Evolutionary conservation across 257 asterid genomes (phyloP).

Genomic region (Hygrophila difformis): DNA sequence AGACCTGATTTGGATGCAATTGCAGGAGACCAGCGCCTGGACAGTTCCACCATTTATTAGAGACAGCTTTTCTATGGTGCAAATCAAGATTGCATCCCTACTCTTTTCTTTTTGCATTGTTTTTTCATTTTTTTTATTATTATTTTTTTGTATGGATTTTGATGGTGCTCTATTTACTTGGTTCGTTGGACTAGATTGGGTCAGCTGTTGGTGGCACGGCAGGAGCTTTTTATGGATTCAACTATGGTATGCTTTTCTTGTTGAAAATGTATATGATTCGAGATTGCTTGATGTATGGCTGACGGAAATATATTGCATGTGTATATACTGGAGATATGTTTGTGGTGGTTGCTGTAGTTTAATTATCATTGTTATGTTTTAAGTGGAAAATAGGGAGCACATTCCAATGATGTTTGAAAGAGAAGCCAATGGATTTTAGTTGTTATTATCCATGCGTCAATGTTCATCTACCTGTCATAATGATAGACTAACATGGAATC

Average conservation of each 20-base stretch:
- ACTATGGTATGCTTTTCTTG: constrained; percentile 51
- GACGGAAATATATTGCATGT: too few species aligned
- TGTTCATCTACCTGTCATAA: too few species aligned
- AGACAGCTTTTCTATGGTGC: constrained; percentile 89
- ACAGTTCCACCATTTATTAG: constrained; percentile 70
- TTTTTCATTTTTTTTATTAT: constrained; percentile 9
- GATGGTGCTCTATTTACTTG: too few species aligned
- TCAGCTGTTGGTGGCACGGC: constrained; percentile 87
- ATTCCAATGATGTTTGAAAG: not conserved
- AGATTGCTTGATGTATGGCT: too few species aligned
- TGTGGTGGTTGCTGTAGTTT: too few species aligned
- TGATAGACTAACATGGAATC: too few species aligned
- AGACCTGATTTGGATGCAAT: constrained; percentile 5
- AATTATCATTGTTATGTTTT: too few species aligned
- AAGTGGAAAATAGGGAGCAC: not conserved
- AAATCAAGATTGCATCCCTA: not conserved
- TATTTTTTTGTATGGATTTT: too few species aligned
- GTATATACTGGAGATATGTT: too few species aligned
- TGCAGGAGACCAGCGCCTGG: constrained; percentile 83
- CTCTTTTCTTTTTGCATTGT: not conserved
- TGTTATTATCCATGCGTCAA: not conserved
- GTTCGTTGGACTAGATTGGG: too few species aligned
- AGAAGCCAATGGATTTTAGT: not conserved
- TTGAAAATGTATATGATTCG: too few species aligned
- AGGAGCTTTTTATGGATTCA: constrained; percentile 75